These are phyloP conservation scores for Eucalyptus rudis DNA, from an alignment of 345 rosid genomes.

Conservation along the genomic window DNA sequence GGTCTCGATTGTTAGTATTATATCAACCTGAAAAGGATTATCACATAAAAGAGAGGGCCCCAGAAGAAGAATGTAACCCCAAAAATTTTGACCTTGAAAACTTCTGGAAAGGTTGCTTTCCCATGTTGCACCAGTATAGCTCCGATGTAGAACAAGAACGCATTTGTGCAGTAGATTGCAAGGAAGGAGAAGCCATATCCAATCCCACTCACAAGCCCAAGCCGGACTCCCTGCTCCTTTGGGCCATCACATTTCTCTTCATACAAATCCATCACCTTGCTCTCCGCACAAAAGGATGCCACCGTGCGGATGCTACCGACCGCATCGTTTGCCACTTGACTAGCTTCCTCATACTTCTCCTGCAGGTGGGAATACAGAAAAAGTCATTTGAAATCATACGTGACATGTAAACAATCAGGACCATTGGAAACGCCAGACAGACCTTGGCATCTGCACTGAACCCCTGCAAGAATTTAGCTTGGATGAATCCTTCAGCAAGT, in stretches of 20 bases:
- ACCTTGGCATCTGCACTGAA: conserved; percentile 52
- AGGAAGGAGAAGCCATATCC: conserved; percentile 49
- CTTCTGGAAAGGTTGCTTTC: conserved; percentile 48
- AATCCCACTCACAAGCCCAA: conserved; percentile 36
- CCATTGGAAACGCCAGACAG: neutral
- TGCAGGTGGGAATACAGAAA: neutral
- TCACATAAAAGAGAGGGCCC: neutral
- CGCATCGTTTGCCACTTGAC: conserved; percentile 63
- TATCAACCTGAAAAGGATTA: neutral
- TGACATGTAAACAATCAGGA: neutral
- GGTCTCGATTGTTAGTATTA: neutral
- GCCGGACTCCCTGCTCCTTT: conserved; percentile 21
- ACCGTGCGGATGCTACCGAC: conserved; percentile 54
- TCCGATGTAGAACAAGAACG: conserved; percentile 45
- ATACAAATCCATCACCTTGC: conserved; percentile 45
- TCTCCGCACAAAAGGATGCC: conserved; percentile 59
- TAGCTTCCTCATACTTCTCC: conserved; percentile 64
- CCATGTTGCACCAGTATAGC: conserved; percentile 35
- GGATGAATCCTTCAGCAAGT: conserved; percentile 22
- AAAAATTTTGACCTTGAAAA: conserved; percentile 44
- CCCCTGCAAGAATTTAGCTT: conserved; percentile 30
- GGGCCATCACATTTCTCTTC: conserved; percentile 39
- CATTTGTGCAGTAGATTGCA: conserved; percentile 27
- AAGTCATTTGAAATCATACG: neutral
- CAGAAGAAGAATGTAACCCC: neutral